Base-by-base conservation (phyloP, 2,329 filamentous ascomycete species). In the Parastagonospora avenae region DNA sequence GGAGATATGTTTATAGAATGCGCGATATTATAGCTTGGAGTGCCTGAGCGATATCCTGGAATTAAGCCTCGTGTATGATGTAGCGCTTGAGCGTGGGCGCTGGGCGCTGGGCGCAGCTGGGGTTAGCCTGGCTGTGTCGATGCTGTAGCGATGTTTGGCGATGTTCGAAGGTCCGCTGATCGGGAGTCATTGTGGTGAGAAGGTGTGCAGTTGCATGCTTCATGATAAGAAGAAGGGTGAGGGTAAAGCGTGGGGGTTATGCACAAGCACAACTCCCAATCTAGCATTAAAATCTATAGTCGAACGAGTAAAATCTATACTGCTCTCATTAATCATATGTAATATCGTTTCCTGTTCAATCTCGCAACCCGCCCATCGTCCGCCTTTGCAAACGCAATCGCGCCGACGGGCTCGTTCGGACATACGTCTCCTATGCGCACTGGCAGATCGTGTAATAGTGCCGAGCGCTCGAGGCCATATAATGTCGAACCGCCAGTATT, bases 381-480 rank as follows among this genome's bases (percentile, higher is more conserved):
- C 3, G 57, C 54, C 6, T 53, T 64, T 2, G 60, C 65, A 47
- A 68, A 59, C 2, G 64, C 62, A 43, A 70, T 64, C 15, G 63
- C 59, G 9, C 66, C 67, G 2, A 68, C 60, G 1, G 63, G 55
- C 30, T 68, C 64, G 36, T 57, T 56, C 6, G 55, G 38, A 43
- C 67, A 67, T 0, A 71, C 67, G 46, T 71, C 67, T 10, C 64
- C 66, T 42, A 71, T 66, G 24, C 58, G 55, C 1, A 70, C 49
- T 1, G 52, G 61, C 33, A 67, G 31, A 36, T 69, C 52, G 14
- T 62, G 59, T 32, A 71, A 36, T 29, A 71, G 27, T 4, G 58
- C 58, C 8, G 57, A 52, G 40, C 62, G 52, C 48, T 69, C 64
- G 8, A 67, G 41, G 0, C 64, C 63, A 52, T 66, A 51, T 33